Percentiles rank a stretch among this genome's conserved stretches.
Conservation (phyloP, 2,329 filamentous ascomycete genomes). For the Rutstroemia sp. region DNA sequence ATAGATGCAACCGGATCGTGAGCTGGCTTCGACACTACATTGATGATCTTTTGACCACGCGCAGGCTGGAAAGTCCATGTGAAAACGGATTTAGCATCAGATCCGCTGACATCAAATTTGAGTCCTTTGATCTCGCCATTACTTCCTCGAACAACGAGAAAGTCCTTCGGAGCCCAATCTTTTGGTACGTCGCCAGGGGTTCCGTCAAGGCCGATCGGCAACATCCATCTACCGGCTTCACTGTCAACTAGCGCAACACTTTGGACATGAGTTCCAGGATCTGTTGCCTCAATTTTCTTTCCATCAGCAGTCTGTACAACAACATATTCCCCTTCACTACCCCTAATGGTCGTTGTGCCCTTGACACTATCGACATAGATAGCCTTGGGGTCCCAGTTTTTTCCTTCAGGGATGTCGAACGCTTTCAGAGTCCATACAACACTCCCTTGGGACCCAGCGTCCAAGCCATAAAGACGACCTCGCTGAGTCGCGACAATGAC, state of each 20-base stretch:
- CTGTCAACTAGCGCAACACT: slow-evolving; percentile 47
- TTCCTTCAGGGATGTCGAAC: slow-evolving; percentile 45
- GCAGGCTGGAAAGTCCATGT: slow-evolving; percentile 69
- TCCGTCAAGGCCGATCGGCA: slow-evolving; percentile 46
- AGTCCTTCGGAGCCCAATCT: slow-evolving; percentile 42
- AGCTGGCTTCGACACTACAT: slow-evolving; percentile 58
- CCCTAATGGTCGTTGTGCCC: slow-evolving; percentile 33
- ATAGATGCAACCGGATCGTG: slow-evolving; percentile 92
- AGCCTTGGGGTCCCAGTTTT: slow-evolving; percentile 59
- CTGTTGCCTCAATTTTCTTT: slow-evolving; percentile 38
- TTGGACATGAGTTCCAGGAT: slow-evolving; percentile 35
- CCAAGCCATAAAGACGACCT: slow-evolving; percentile 72
- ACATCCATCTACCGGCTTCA: slow-evolving; percentile 43
- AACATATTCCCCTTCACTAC: slow-evolving; percentile 51
- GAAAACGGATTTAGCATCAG: slow-evolving; percentile 38
- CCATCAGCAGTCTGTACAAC: slow-evolving; percentile 48
- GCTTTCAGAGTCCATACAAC: slow-evolving; percentile 70
- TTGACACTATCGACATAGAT: slow-evolving; percentile 54
- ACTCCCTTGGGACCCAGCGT: slow-evolving; percentile 65
- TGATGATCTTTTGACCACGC: slow-evolving; percentile 58
- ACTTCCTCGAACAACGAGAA: slow-evolving; percentile 44
- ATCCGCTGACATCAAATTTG: slow-evolving; percentile 39
- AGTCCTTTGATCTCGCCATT: slow-evolving; percentile 48
- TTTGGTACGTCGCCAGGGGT: slow-evolving; percentile 39
- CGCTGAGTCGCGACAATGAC: slow-evolving; percentile 72